Conservation (phyloP, 495 filamentous ascomycete species). For the Penicillium canescens region DNA sequence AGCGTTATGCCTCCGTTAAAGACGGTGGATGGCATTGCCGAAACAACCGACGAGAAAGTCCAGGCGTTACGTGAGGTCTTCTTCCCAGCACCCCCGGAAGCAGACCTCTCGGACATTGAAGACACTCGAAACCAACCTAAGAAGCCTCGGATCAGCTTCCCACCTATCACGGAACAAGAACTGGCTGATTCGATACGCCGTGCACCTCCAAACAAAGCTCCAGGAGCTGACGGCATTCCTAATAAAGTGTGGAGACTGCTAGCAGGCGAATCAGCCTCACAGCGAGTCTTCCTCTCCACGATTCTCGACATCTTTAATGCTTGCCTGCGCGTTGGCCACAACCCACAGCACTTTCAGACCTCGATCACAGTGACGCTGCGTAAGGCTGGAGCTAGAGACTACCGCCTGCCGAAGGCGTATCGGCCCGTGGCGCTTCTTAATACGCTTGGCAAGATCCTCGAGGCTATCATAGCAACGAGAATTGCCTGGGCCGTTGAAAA, state of each 20-base stretch:
- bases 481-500: slow-evolving; percentile 13
- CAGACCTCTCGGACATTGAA: slow-evolving; percentile 29
- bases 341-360: slow-evolving; percentile 9
- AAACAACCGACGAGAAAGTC: slow-evolving; percentile 15
- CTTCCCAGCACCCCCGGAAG: slow-evolving; percentile 20
- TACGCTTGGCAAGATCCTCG: slow-evolving; percentile 26
- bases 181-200: slow-evolving; percentile 8
- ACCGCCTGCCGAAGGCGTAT: slow-evolving; percentile 18
- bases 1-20: slow-evolving; percentile 4
- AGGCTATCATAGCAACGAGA: slow-evolving; percentile 14
- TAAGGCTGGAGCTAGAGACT: slow-evolving; percentile 22
- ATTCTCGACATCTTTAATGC: too few species aligned
- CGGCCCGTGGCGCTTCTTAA: slow-evolving; percentile 29
- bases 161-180: too few species aligned
- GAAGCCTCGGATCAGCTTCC: slow-evolving; percentile 5
- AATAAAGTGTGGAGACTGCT: slow-evolving; percentile 18
- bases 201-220: slow-evolving; percentile 26
- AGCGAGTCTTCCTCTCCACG: too few species aligned
- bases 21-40: neutral
- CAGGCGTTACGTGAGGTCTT: slow-evolving; percentile 16
- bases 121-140: too few species aligned
- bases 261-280: neutral
- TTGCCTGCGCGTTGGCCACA: too few species aligned
- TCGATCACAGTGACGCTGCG: slow-evolving; percentile 19
- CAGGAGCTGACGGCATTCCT: slow-evolving; percentile 22